Evolutionary conservation across 2,329 filamentous ascomycete genomes (phyloP).

Genomic region (Trichoderma aggressivum): DNA sequence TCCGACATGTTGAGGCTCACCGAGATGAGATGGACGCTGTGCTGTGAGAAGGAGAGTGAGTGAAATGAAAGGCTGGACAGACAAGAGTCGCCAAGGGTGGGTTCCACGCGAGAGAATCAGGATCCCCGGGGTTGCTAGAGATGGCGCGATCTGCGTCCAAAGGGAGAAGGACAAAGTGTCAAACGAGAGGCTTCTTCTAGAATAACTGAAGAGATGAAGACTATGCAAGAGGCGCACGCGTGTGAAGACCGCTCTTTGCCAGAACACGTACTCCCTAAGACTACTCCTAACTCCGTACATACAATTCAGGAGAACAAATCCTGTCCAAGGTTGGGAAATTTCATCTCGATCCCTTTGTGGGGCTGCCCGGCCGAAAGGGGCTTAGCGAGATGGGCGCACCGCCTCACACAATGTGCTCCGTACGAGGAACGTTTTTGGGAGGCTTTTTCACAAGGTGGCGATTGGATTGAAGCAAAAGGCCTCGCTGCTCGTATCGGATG

Average conservation of each 20-base stretch:
- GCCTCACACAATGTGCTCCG: background rate
- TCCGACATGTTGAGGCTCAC: slow-evolving; percentile 61
- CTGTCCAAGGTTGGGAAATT: slow-evolving; percentile 18
- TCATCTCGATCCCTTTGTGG: slow-evolving; percentile 20
- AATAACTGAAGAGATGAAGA: slow-evolving; percentile 13
- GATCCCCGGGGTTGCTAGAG: background rate
- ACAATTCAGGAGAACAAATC: slow-evolving; percentile 18
- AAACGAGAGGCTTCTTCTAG: slow-evolving; percentile 17
- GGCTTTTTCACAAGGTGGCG: background rate
- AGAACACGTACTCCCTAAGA: slow-evolving; percentile 15
- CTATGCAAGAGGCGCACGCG: slow-evolving; percentile 10
- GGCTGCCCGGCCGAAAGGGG: background rate
- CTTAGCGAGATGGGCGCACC: slow-evolving; percentile 16
- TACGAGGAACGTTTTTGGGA: background rate
- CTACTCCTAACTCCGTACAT: slow-evolving; percentile 19
- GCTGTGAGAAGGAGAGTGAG: background rate
- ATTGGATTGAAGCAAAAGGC: background rate
- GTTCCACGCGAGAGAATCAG: background rate
- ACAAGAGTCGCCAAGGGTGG: slow-evolving; percentile 6
- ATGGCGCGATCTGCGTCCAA: slow-evolving; percentile 7
- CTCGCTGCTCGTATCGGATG: background rate
- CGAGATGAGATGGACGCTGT: background rate
- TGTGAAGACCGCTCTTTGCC: slow-evolving; percentile 18
- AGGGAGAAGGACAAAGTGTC: background rate
- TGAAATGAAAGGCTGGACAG: background rate